Evolutionary conservation across 75 land plant genomes (phyloP).

Genomic region (Picea glauca): DNA sequence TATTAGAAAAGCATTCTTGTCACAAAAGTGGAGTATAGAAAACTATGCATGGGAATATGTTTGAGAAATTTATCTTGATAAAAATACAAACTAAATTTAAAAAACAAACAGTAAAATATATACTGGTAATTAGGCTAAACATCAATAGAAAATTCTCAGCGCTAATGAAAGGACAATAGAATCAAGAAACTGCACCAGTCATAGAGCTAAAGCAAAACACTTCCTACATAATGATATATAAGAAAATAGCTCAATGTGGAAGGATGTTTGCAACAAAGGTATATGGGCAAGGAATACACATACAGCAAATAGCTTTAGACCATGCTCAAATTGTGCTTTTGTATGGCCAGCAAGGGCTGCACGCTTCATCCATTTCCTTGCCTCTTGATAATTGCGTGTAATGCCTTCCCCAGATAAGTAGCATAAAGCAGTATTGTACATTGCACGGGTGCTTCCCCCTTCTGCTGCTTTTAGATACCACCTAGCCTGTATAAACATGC

Average conservation of each 20-base stretch:
- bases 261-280: not conserved
- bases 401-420: constrained; percentile 73
- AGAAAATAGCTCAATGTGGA: not conserved
- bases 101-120: too few species aligned
- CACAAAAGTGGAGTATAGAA: too few species aligned
- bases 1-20: too few species aligned
- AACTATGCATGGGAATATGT: too few species aligned
- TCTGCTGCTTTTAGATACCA: constrained; percentile 90
- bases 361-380: constrained; percentile 77
- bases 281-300: not conserved
- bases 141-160: too few species aligned
- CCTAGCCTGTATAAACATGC: constrained; percentile 42
- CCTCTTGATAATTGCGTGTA: constrained; percentile 29
- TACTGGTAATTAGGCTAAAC: too few species aligned
- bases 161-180: too few species aligned
- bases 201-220: too few species aligned
- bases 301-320: constrained; percentile 78
- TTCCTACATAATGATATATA: not conserved
- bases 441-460: constrained; percentile 85
- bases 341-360: constrained; percentile 83
- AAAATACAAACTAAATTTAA: too few species aligned
- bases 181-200: too few species aligned
- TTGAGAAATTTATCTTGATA: too few species aligned
- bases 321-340: constrained; percentile 89
- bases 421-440: constrained; percentile 81